A percentile compares a stretch with the other conserved stretches of the same genome.
These are phyloP conservation scores for Xylaria acuta DNA, from an alignment of 495 filamentous ascomycete species.

Conservation along the genomic window DNA sequence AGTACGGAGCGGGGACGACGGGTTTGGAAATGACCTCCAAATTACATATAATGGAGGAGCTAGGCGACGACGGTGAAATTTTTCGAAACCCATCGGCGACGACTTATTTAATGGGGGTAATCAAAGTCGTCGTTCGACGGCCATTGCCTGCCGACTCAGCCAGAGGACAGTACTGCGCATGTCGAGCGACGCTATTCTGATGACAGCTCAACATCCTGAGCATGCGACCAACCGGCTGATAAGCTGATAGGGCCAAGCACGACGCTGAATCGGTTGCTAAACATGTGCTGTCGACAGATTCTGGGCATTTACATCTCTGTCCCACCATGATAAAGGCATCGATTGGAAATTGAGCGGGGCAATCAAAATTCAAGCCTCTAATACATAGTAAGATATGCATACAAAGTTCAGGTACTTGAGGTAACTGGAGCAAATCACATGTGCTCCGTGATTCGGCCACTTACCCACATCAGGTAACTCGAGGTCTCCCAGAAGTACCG, in stretches of 20 bases:
- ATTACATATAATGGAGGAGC: neutral
- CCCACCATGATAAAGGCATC: neutral
- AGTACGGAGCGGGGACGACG: slow-evolving; percentile 14
- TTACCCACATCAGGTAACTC: neutral
- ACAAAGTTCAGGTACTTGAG: neutral
- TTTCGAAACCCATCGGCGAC: neutral
- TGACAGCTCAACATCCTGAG: neutral
- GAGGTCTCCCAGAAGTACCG: neutral
- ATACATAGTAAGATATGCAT: slow-evolving; percentile 5
- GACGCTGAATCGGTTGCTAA: slow-evolving; percentile 7
- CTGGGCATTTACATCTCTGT: slow-evolving; percentile 16
- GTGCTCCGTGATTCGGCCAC: slow-evolving; percentile 23
- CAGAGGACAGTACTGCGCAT: neutral
- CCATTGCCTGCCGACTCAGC: neutral
- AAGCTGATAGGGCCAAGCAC: slow-evolving; percentile 11
- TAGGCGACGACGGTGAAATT: slow-evolving; percentile 12
- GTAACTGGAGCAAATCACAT: slow-evolving; percentile 19
- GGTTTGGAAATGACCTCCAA: slow-evolving; percentile 19
- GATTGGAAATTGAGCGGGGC: slow-evolving; percentile 6
- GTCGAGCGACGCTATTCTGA: neutral
- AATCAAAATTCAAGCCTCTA: slow-evolving; percentile 1
- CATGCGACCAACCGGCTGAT: slow-evolving; percentile 15
- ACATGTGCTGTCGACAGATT: slow-evolving; percentile 16
- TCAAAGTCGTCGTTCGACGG: slow-evolving; percentile 1
- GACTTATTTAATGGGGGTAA: neutral